A percentile compares a stretch with the other conserved stretches of the same genome.
phyloP scores from a whole-genome alignment of 257 asterid genomes.

The Voacanga thouarsii region DNA sequence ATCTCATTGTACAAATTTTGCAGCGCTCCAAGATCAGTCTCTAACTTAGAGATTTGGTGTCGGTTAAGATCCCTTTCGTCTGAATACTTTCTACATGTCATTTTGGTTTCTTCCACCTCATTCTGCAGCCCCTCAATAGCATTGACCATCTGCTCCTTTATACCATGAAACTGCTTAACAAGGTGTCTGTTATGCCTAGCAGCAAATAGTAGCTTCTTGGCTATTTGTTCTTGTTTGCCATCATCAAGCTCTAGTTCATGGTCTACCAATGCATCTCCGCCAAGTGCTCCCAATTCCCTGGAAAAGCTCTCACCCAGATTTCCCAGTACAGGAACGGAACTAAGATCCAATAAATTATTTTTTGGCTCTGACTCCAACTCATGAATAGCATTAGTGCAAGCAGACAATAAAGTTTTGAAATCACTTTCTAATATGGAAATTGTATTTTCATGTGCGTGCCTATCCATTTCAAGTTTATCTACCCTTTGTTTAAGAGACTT shows the following conservation, averaged over 20 bases:
- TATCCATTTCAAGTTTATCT: conserved; percentile 47
- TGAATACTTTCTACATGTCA: conserved; percentile 34
- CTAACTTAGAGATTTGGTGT: conserved; percentile 53
- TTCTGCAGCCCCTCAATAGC: conserved; percentile 45
- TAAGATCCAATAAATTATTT: conserved; percentile 36
- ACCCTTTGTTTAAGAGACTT: conserved; percentile 51
- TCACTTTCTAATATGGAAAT: conserved; percentile 50
- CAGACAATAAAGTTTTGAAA: conserved; percentile 49
- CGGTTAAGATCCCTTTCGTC: conserved; percentile 58
- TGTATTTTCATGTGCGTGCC: conserved; percentile 44
- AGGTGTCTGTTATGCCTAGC: conserved; percentile 47
- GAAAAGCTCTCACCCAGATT: conserved; percentile 33
- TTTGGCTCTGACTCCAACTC: conserved; percentile 44
- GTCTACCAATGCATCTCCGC: conserved; percentile 28
- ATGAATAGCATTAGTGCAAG: conserved; percentile 62
- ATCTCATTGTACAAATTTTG: conserved; percentile 42
- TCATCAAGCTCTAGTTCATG: conserved; percentile 30
- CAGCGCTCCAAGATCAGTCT: conserved; percentile 49
- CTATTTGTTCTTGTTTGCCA: conserved; percentile 38
- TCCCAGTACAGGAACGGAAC: conserved; percentile 36
- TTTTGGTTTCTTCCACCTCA: conserved; percentile 48
- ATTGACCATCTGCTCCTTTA: conserved; percentile 34
- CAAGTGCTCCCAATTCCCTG: conserved; percentile 28
- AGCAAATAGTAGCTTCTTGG: conserved; percentile 62
- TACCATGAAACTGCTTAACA: conserved; percentile 38